These are phyloP conservation scores for Coemansia javaensis DNA, from an alignment of 192 early-diverging fungal species.

Conservation along the genomic window DNA sequence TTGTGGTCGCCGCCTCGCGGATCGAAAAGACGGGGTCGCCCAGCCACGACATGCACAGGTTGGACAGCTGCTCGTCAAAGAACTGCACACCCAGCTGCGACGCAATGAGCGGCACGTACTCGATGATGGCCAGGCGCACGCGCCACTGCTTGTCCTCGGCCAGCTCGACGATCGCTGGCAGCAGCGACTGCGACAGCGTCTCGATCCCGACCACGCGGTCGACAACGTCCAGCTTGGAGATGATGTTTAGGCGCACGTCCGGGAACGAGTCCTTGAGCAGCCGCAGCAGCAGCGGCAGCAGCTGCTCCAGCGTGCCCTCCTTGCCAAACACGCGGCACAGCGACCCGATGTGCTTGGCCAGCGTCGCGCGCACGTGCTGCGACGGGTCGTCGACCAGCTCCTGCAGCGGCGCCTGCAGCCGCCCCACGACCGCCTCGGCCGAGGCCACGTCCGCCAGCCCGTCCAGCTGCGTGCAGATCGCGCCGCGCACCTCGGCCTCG, in stretches of 20 bases:
- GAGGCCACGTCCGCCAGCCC: constrained; percentile 73
- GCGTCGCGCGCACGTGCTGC: constrained; percentile 90
- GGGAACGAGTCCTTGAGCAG: constrained; percentile 96
- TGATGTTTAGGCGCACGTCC: constrained; percentile 97
- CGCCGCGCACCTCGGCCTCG: constrained; percentile 96
- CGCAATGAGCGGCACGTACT: constrained; percentile 96
- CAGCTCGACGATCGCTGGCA: constrained; percentile 97
- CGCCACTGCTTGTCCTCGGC: constrained; percentile 99
- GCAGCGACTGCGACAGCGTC: constrained; percentile 89
- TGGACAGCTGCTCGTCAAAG: constrained; percentile 94
- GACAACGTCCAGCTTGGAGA: constrained; percentile 94
- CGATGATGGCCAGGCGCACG: constrained; percentile 97
- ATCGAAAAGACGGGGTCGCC: constrained; percentile 96
- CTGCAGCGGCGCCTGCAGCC: constrained; percentile 82
- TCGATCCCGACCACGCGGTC: constrained; percentile 98
- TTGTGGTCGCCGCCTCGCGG: constrained; percentile 92
- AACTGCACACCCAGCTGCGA: constrained; percentile 92
- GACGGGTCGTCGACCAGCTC: constrained; percentile 94
- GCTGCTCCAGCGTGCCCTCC: constrained; percentile 88
- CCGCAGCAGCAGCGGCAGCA: constrained; percentile 93
- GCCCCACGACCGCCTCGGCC: constrained; percentile 71
- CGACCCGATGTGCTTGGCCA: constrained; percentile 95
- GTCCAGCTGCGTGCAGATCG: constrained; percentile 80
- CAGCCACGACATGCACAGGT: constrained; percentile 98
- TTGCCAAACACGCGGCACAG: constrained; percentile 93